Percentiles rank a stretch among this genome's conserved stretches.
These are phyloP conservation scores for Penicilliopsis zonata DNA, from an alignment of 495 filamentous ascomycete genomes.

Conservation along the genomic window DNA sequence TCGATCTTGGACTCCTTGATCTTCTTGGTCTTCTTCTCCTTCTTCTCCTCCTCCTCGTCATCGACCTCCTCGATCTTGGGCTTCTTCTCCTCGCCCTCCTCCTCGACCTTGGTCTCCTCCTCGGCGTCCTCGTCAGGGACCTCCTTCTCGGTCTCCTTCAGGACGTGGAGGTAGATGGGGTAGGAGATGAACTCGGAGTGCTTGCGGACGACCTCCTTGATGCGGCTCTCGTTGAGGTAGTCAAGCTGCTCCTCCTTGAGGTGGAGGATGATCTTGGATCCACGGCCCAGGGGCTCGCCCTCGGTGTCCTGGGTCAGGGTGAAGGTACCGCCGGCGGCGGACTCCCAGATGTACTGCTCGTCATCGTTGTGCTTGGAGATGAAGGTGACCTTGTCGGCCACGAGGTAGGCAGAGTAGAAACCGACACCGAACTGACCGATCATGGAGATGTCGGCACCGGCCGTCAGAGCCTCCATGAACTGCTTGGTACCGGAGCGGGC, in stretches of 20 bases:
- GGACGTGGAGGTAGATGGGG: conserved; percentile 98
- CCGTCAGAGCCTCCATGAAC: conserved; percentile 98
- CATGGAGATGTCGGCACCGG: conserved; percentile 99
- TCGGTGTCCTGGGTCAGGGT: conserved; percentile 84
- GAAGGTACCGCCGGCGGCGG: conserved; percentile 93
- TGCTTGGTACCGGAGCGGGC: conserved; percentile 99
- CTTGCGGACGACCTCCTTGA: conserved; percentile 99
- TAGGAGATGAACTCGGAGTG: conserved; percentile 99
- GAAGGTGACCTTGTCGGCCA: conserved; percentile 91
- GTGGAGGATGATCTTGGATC: conserved; percentile 95
- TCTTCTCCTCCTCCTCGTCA: conserved; percentile 77
- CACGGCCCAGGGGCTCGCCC: conserved; percentile 80
- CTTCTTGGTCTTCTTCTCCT: conserved; percentile 96
- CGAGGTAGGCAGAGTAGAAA: conserved; percentile 99
- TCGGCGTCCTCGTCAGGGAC: conserved; percentile 98
- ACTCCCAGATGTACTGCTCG: conserved; percentile 99
- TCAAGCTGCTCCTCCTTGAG: conserved; percentile 98
- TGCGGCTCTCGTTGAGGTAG: conserved; percentile 96
- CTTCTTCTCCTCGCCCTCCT: conserved; percentile 80
- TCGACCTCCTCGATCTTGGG: conserved; percentile 64
- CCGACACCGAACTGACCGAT: conserved; percentile 99
- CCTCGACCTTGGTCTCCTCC: conserved; percentile 58
- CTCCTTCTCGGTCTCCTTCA: conserved; percentile 98
- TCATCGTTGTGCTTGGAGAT: conserved; percentile 99
- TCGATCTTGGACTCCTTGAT: conserved; percentile 97